phyloP scores from a whole-genome alignment of 2,329 filamentous ascomycete species.

The Juglanconis oblonga region DNA sequence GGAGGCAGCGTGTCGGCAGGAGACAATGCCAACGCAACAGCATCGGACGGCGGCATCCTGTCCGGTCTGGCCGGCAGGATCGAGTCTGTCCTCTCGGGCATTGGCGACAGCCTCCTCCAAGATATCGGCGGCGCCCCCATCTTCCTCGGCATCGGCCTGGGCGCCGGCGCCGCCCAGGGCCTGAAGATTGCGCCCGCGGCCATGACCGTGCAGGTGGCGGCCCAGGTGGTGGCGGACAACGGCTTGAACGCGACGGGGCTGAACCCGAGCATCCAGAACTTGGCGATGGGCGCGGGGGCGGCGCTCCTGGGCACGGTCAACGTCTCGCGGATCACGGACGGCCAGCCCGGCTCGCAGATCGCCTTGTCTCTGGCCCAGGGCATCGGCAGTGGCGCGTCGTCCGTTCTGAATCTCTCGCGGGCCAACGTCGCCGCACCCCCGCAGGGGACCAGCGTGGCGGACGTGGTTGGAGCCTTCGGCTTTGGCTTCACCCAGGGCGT shows the following conservation, averaged over 20 bases:
- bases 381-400: constrained; percentile 18
- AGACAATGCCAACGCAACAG: neutral
- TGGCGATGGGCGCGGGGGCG: constrained; percentile 27
- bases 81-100: constrained; percentile 7
- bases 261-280: constrained; percentile 28
- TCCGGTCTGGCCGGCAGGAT: constrained; percentile 1
- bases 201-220: constrained; percentile 19
- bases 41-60: constrained; percentile 1
- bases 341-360: neutral
- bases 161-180: constrained; percentile 22
- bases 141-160: constrained; percentile 24
- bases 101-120: constrained; percentile 10
- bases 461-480: constrained; percentile 25
- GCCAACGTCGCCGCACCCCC: constrained; percentile 4
- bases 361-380: constrained; percentile 7
- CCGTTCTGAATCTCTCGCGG: constrained; percentile 18
- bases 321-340: constrained; percentile 6
- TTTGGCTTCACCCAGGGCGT: constrained; percentile 28
- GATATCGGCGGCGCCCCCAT: constrained; percentile 20
- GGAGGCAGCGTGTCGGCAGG: neutral
- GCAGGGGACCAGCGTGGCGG: constrained; percentile 7
- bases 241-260: constrained; percentile 28
- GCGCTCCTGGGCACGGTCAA: constrained; percentile 27
- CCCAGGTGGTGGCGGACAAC: constrained; percentile 24
- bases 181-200: constrained; percentile 20